Percentiles rank a stretch among this genome's conserved stretches.
Evolutionary conservation across 768 basidiomycete species (phyloP).

Genomic region (Suillus hirtellus): DNA sequence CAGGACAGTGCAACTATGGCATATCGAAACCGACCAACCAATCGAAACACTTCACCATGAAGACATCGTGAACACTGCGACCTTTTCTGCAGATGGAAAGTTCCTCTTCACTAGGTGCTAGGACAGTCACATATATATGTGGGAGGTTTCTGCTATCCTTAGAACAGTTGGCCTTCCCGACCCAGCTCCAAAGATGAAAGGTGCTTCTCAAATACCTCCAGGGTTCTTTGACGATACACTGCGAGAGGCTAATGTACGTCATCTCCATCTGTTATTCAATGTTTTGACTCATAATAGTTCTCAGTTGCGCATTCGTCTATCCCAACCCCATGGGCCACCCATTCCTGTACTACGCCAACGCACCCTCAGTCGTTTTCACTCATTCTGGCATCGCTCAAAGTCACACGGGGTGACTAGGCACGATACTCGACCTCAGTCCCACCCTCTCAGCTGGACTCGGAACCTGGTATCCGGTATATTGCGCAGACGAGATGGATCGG

Average conservation of each 20-base stretch:
- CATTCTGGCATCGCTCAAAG: not conserved
- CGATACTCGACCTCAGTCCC: not conserved
- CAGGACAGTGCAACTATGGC: not conserved
- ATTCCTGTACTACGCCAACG: not conserved
- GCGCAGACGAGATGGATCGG: not conserved
- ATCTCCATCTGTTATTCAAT: too few relatives aligned
- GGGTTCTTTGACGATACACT: too few relatives aligned
- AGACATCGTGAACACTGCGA: fast-evolving
- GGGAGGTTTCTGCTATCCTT: not conserved
- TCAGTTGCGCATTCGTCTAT: not conserved
- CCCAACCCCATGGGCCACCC: not conserved
- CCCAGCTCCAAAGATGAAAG: too few relatives aligned
- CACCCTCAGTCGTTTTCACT: not conserved
- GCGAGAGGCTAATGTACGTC: too few relatives aligned
- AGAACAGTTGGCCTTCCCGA: not conserved
- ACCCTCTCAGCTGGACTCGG: not conserved
- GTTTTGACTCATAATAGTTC: too few relatives aligned
- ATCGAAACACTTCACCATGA: not conserved
- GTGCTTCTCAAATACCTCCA: too few relatives aligned
- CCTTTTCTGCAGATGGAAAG: not conserved
- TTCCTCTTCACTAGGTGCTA: not conserved
- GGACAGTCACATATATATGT: not conserved
- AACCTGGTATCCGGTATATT: not conserved
- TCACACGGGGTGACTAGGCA: not conserved
- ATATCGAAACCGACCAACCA: not conserved